A percentile compares a stretch with the other conserved stretches of the same genome.
Evolutionary conservation across 1,284 basidiomycete species (phyloP).

Genomic region (Naganishia cerealis): DNA sequence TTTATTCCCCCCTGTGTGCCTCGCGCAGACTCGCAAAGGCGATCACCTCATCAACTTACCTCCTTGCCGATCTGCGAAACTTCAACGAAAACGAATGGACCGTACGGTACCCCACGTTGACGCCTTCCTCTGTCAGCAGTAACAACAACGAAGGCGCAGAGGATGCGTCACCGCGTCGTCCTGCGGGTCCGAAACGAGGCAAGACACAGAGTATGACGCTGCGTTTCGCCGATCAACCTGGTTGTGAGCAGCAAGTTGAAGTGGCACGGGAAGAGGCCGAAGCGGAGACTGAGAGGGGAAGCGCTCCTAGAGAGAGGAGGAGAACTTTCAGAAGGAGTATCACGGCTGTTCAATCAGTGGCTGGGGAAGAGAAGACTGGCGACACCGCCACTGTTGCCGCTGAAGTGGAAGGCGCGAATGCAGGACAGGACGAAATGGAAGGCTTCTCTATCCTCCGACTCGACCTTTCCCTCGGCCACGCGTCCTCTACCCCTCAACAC

Average conservation of each 20-base stretch:
- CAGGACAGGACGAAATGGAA: constrained; percentile 46
- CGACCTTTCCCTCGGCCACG: constrained; percentile 83
- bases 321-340: constrained; percentile 25
- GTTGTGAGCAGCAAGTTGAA: constrained; percentile 14
- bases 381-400: background rate
- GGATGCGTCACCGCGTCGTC: constrained; percentile 1
- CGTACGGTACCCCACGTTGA: constrained; percentile 69
- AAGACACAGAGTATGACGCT: constrained; percentile 31
- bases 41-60: constrained; percentile 67
- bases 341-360: constrained; percentile 12
- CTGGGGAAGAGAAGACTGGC: background rate
- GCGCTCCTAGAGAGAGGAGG: background rate
- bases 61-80: constrained; percentile 70
- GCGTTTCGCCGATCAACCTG: constrained; percentile 30
- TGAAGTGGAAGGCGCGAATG: constrained; percentile 30
- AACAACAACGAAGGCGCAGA: constrained; percentile 6
- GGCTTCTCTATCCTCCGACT: constrained; percentile 85
- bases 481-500: constrained; percentile 62
- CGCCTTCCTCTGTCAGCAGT: background rate
- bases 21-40: constrained; percentile 68
- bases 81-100: constrained; percentile 87
- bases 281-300: background rate
- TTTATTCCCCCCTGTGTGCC: background rate
- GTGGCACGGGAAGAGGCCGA: constrained; percentile 3
- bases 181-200: constrained; percentile 18